Evolutionary conservation across 345 rosid species (phyloP).

Genomic region (Erucastrum elatum): DNA sequence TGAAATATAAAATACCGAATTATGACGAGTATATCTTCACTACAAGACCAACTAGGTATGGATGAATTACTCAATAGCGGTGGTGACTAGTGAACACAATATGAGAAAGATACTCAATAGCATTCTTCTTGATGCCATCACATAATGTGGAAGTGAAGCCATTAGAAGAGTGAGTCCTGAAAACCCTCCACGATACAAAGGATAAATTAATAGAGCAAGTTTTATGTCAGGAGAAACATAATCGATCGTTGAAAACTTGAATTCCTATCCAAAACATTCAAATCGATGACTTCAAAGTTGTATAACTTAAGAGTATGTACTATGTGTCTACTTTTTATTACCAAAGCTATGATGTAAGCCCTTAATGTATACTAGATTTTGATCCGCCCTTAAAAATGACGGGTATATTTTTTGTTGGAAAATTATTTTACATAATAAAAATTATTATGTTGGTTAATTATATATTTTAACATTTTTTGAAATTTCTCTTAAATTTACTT

Average conservation of each 20-base stretch:
- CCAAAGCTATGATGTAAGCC: neutral
- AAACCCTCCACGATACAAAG: constrained; percentile 49
- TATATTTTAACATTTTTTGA: too few relatives aligned
- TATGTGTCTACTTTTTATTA: neutral
- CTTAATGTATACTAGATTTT: neutral
- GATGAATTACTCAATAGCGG: constrained; percentile 69
- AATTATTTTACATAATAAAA: too few relatives aligned
- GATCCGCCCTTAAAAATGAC: too few relatives aligned
- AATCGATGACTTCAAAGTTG: constrained; percentile 42
- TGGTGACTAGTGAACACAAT: constrained; percentile 43
- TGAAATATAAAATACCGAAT: neutral
- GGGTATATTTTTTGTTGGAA: too few relatives aligned
- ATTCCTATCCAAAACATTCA: constrained; percentile 40
- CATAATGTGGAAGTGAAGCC: constrained; percentile 59
- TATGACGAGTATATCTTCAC: neutral
- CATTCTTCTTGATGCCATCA: constrained; percentile 60
- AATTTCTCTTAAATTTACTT: too few relatives aligned
- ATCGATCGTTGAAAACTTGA: constrained; percentile 51
- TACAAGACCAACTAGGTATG: constrained; percentile 45
- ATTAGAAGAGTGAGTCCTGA: constrained; percentile 50
- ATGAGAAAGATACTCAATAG: constrained; percentile 48
- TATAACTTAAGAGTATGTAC: neutral
- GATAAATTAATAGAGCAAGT: constrained; percentile 68
- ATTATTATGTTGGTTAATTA: too few relatives aligned
- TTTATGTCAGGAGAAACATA: constrained; percentile 50